These are phyloP conservation scores for Eimeria zaria DNA, from an alignment of 169 alveolate genomes.

Conservation along the genomic window DNA sequence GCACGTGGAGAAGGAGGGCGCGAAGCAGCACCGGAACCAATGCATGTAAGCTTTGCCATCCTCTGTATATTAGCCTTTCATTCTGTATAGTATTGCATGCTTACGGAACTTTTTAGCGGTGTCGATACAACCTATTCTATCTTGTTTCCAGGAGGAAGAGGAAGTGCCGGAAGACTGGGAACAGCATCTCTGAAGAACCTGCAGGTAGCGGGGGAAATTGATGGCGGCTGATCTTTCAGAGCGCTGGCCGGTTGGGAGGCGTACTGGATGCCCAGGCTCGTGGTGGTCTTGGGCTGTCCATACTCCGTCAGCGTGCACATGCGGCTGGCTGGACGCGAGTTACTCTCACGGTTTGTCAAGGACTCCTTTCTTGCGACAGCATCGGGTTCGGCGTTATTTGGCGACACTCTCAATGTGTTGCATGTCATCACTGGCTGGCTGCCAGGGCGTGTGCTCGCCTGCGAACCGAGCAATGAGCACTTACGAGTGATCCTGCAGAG, in stretches of 20 bases:
- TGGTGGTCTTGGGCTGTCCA: not conserved
- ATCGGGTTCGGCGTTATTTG: not conserved
- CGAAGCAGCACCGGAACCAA: conserved; percentile 45
- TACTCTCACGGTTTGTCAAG: conserved; percentile 39
- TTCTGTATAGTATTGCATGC: not conserved
- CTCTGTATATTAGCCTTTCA: not conserved
- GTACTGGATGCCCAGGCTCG: not conserved
- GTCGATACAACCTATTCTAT: no score
- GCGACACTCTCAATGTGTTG: conserved; percentile 14
- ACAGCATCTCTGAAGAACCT: conserved; percentile 46
- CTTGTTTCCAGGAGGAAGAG: conserved; percentile 51
- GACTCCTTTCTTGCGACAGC: conserved; percentile 5
- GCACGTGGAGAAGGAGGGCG: conserved; percentile 43
- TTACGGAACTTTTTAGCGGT: not conserved
- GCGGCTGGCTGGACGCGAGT: not conserved
- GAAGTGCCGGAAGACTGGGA: conserved; percentile 84
- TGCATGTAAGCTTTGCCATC: conserved; percentile 5
- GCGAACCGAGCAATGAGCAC: conserved; percentile 14
- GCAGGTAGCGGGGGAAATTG: not conserved
- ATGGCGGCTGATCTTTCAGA: not conserved
- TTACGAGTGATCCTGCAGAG: conserved; percentile 12
- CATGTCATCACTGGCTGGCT: conserved; percentile 48
- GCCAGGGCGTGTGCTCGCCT: conserved; percentile 38
- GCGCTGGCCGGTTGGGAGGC: not conserved
- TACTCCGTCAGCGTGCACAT: not conserved